These are phyloP conservation scores for Malassezia japonica DNA, from an alignment of 1,284 basidiomycete species.

Conservation along the genomic window DNA sequence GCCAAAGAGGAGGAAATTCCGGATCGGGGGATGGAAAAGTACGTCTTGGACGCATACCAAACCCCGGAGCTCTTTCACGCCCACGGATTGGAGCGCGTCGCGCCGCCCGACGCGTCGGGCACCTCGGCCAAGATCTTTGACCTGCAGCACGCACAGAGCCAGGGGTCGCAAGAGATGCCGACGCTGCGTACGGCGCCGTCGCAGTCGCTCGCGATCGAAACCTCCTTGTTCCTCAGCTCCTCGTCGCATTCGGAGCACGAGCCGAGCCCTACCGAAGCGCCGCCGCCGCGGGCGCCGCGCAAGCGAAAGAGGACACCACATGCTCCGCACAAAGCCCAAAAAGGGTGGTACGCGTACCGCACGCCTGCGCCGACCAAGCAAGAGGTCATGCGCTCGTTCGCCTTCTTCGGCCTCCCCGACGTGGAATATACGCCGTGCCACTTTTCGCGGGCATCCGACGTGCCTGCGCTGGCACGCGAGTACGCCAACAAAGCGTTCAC, in stretches of 20 bases:
- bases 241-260: neutral
- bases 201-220: neutral
- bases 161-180: neutral
- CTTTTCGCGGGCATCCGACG: slow-evolving; percentile 66
- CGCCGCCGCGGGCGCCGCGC: neutral
- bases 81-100: slow-evolving; percentile 22
- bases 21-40: slow-evolving; percentile 52
- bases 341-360: neutral
- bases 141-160: slow-evolving; percentile 23
- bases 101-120: neutral
- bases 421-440: slow-evolving; percentile 67
- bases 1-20: neutral
- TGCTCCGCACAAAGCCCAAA: neutral
- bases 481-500: slow-evolving; percentile 70
- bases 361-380: slow-evolving; percentile 55
- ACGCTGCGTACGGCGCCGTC: neutral
- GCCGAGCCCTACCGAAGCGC: neutral
- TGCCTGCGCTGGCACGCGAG: slow-evolving; percentile 61
- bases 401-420: slow-evolving; percentile 54
- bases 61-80: slow-evolving; percentile 54
- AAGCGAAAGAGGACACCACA: too few species aligned
- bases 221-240: neutral
- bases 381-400: slow-evolving; percentile 56
- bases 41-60: slow-evolving; percentile 77
- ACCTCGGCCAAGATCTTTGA: slow-evolving; percentile 28